Evolutionary conservation across 2,329 filamentous ascomycete genomes (phyloP).

Genomic region (Fulvia fulva): DNA sequence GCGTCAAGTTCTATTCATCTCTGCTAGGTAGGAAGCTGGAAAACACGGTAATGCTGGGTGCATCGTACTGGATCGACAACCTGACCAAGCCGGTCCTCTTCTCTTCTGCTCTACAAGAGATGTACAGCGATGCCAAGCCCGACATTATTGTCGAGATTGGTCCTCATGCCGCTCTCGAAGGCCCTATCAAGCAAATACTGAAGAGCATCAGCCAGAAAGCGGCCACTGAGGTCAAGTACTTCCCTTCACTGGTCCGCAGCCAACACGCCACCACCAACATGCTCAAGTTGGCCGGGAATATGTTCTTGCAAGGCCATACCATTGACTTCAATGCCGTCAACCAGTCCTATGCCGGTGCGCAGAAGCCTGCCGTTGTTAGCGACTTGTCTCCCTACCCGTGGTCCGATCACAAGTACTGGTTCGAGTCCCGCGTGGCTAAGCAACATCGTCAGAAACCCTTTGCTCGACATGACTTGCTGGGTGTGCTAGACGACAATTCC

Average conservation of each 20-base stretch:
- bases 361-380: not conserved
- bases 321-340: not conserved
- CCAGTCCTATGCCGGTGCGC: not conserved
- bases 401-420: not conserved
- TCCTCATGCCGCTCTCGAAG: constrained; percentile 5
- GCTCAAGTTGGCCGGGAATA: not conserved
- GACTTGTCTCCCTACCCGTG: not conserved
- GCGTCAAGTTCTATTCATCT: constrained; percentile 13
- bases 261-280: not conserved
- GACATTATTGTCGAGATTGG: constrained; percentile 8
- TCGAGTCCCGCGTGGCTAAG: not conserved
- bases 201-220: not conserved
- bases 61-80: constrained; percentile 45
- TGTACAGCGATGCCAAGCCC: not conserved
- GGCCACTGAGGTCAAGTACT: not conserved
- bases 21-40: constrained; percentile 6
- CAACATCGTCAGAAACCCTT: not conserved
- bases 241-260: not conserved
- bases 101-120: not conserved
- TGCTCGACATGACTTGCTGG: constrained; percentile 3
- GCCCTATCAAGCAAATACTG: constrained; percentile 1
- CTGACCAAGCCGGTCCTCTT: constrained; percentile 45
- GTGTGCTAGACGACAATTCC: not conserved
- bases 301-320: not conserved
- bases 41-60: not conserved